Evolutionary conservation across 371 early-diverging fungal species (phyloP).

Genomic region (Mucor racemosus): DNA sequence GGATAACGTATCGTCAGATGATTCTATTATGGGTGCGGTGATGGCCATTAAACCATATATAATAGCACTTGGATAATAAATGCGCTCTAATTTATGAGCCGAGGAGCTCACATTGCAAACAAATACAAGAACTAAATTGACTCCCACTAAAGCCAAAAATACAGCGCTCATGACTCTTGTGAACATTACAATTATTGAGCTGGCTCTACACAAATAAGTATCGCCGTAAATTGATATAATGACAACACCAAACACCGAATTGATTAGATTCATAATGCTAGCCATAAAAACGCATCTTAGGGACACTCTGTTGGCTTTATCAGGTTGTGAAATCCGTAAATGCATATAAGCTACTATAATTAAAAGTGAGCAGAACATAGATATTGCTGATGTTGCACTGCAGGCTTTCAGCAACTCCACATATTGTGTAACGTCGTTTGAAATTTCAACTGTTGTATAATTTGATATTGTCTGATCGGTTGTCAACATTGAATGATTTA

Average conservation of each 20-base stretch:
- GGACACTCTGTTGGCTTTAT: conserved; percentile 34
- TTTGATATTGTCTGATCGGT: background rate
- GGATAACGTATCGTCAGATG: background rate
- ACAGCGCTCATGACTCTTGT: conserved; percentile 19
- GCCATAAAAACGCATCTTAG: conserved; percentile 37
- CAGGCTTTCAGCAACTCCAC: background rate
- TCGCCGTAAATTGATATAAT: conserved; percentile 3
- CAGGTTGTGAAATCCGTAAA: background rate
- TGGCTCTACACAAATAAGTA: conserved; percentile 21
- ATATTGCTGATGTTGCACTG: background rate
- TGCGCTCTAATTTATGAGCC: background rate
- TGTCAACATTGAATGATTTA: background rate
- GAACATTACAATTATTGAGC: conserved; percentile 20
- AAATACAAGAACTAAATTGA: conserved; percentile 40
- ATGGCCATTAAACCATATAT: conserved; percentile 22
- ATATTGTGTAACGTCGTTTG: background rate
- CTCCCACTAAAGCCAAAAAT: conserved; percentile 30
- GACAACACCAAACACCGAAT: conserved; percentile 13
- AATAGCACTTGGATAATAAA: conserved; percentile 7
- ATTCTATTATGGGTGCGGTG: conserved; percentile 15
- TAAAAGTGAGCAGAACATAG: conserved; percentile 5
- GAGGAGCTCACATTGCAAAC: conserved; percentile 16
- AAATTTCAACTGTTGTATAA: background rate
- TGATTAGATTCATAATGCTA: conserved; percentile 15
- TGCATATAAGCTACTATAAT: conserved; percentile 3